Percentiles rank a stretch among this genome's conserved stretches.
Evolutionary conservation across 306 rosid species (phyloP).

Genomic region (Citrullus mucosospermus): DNA sequence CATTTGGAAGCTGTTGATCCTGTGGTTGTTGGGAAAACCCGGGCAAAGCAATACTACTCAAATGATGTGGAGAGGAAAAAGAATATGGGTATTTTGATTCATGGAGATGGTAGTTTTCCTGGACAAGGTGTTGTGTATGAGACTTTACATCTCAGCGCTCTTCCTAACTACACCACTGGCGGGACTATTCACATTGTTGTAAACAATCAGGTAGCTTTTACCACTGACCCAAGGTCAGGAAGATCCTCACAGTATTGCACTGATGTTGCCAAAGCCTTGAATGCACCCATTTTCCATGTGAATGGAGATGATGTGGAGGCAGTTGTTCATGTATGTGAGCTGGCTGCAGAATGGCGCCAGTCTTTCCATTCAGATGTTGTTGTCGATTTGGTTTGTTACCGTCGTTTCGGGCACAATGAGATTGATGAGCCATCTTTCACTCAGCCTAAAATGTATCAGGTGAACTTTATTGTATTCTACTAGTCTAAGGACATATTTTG

Average conservation of each 20-base stretch:
- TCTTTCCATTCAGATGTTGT: constrained; percentile 90
- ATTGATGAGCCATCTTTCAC: constrained; percentile 96
- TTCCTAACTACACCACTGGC: constrained; percentile 83
- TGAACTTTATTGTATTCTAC: constrained; percentile 14
- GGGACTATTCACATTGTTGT: constrained; percentile 89
- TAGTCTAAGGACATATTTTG: not conserved
- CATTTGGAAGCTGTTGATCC: constrained; percentile 93
- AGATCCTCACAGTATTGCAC: constrained; percentile 91
- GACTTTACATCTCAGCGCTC: constrained; percentile 90
- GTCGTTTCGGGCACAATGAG: constrained; percentile 94
- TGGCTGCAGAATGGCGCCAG: constrained; percentile 99
- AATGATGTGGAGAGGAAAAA: constrained; percentile 54
- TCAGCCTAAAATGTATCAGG: constrained; percentile 94
- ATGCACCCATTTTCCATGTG: constrained; percentile 87
- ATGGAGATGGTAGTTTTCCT: constrained; percentile 97
- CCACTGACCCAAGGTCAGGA: constrained; percentile 79
- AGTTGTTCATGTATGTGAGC: constrained; percentile 87
- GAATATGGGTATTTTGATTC: constrained; percentile 73
- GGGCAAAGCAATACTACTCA: constrained; percentile 80
- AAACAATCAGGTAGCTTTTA: constrained; percentile 94
- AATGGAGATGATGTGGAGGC: constrained; percentile 94
- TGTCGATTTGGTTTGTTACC: constrained; percentile 88
- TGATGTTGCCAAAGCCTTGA: constrained; percentile 90
- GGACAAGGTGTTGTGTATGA: constrained; percentile 98
- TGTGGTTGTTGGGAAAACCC: constrained; percentile 83